Conservation (phyloP, 2,329 filamentous ascomycete species). For the Geosmithia morbida region DNA sequence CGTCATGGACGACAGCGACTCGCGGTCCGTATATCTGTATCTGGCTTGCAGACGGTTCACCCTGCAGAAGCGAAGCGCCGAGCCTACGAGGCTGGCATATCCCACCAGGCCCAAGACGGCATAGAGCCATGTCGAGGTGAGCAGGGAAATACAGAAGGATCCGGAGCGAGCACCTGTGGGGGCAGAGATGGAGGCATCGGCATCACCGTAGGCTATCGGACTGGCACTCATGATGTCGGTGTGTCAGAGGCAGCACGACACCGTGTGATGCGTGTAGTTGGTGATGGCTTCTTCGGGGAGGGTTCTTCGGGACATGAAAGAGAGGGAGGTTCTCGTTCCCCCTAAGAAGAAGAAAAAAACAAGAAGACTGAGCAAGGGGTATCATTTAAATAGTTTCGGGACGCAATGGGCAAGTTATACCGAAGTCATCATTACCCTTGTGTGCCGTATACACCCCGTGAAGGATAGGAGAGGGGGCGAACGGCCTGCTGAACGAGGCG, state of each 20-base stretch:
- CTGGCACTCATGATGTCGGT: not conserved
- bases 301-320: no score
- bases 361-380: no score
- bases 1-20: conserved; percentile 23
- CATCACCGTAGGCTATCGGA: not conserved
- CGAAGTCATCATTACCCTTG: no score
- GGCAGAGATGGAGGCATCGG: not conserved
- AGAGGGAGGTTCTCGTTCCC: no score
- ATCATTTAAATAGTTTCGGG: no score
- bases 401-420: no score
- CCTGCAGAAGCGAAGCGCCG: conserved; percentile 19
- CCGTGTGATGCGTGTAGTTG: no score
- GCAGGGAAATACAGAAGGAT: not conserved
- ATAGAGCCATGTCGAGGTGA: conserved; percentile 2
- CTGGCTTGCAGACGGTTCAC: conserved; percentile 13
- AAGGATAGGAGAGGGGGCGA: no score
- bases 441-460: no score
- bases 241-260: not conserved
- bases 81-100: conserved; percentile 19
- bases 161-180: not conserved
- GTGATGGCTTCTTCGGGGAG: no score
- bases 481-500: no score
- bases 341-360: no score
- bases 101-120: conserved; percentile 9
- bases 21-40: conserved; percentile 17